Conservation (phyloP, 1,284 basidiomycete genomes). For the Sparassis latifolia region DNA sequence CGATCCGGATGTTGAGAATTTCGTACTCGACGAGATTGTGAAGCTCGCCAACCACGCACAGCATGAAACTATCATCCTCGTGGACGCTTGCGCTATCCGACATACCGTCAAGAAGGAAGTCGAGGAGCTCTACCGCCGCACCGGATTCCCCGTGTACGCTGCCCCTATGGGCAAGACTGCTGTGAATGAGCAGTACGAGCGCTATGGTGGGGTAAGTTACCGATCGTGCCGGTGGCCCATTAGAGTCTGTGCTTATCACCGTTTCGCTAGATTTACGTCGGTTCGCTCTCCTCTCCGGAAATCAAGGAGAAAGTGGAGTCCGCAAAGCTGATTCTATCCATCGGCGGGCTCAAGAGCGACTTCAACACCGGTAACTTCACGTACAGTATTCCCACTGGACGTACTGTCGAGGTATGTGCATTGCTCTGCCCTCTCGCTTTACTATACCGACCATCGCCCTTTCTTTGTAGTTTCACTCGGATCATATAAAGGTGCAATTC, state of each 20-base stretch:
- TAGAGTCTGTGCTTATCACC: neutral
- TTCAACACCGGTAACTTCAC: slow-evolving; percentile 90
- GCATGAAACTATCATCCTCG: slow-evolving; percentile 70
- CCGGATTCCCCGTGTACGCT: slow-evolving; percentile 73
- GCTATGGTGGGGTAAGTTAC: slow-evolving; percentile 81
- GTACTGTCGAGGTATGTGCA: slow-evolving; percentile 53
- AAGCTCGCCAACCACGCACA: slow-evolving; percentile 57
- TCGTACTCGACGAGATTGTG: slow-evolving; percentile 71
- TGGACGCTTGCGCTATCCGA: slow-evolving; percentile 85
- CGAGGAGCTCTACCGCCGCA: slow-evolving; percentile 61
- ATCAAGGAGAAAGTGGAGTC: slow-evolving; percentile 76
- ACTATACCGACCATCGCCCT: neutral
- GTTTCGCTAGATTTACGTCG: slow-evolving; percentile 65
- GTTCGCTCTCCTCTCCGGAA: slow-evolving; percentile 65
- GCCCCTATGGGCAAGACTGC: slow-evolving; percentile 90
- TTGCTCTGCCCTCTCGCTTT: neutral
- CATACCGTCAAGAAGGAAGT: slow-evolving; percentile 71
- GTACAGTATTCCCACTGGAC: slow-evolving; percentile 56
- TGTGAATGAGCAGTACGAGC: slow-evolving; percentile 71
- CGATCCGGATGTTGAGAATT: slow-evolving; percentile 56
- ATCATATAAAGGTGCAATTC: slow-evolving; percentile 64
- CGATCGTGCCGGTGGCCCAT: slow-evolving; percentile 2
- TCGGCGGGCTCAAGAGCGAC: slow-evolving; percentile 80
- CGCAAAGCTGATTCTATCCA: slow-evolving; percentile 79
- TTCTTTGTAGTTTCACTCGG: slow-evolving; percentile 68